phyloP scores from a whole-genome alignment of 1,284 basidiomycete species.

The Mixia osmundae region DNA sequence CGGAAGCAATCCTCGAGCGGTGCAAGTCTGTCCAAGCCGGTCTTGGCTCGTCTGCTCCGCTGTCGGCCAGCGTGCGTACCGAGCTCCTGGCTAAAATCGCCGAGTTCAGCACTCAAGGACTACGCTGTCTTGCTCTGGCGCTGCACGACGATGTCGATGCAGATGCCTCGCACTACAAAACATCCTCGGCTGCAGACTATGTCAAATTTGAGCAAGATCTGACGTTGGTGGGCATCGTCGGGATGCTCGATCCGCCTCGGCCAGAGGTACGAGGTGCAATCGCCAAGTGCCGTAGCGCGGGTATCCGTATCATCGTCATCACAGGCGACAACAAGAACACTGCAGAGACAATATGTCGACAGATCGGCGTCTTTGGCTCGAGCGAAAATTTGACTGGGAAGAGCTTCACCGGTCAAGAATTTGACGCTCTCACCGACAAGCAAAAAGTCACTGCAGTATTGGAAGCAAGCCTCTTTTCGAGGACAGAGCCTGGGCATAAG shows the following conservation, averaged over 20 bases:
- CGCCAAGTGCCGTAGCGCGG: constrained; percentile 70
- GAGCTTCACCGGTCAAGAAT: constrained; percentile 80
- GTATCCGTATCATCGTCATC: constrained; percentile 89
- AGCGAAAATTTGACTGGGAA: constrained; percentile 40
- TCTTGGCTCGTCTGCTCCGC: constrained; percentile 35
- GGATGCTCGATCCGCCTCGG: constrained; percentile 93
- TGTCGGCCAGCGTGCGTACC: constrained; percentile 38
- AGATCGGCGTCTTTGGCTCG: constrained; percentile 75
- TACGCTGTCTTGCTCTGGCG: constrained; percentile 78
- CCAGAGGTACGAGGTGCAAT: constrained; percentile 76
- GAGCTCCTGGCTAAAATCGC: constrained; percentile 37
- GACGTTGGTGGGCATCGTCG: constrained; percentile 82
- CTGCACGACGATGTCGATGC: constrained; percentile 55
- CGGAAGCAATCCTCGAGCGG: constrained; percentile 76
- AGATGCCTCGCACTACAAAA: constrained; percentile 53
- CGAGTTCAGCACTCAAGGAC: constrained; percentile 52
- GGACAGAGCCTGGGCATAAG: constrained; percentile 91
- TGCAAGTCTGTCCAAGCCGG: constrained; percentile 51
- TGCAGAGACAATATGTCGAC: constrained; percentile 85
- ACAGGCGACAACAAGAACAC: constrained; percentile 98
- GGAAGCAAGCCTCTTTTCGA: constrained; percentile 64
- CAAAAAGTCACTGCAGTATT: constrained; percentile 69
- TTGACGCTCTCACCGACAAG: constrained; percentile 53
- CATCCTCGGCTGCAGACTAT: constrained; percentile 55
- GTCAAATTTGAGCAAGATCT: constrained; percentile 69